phyloP scores from a whole-genome alignment of 495 filamentous ascomycete species.

The Trichoderma orchidacearum region DNA sequence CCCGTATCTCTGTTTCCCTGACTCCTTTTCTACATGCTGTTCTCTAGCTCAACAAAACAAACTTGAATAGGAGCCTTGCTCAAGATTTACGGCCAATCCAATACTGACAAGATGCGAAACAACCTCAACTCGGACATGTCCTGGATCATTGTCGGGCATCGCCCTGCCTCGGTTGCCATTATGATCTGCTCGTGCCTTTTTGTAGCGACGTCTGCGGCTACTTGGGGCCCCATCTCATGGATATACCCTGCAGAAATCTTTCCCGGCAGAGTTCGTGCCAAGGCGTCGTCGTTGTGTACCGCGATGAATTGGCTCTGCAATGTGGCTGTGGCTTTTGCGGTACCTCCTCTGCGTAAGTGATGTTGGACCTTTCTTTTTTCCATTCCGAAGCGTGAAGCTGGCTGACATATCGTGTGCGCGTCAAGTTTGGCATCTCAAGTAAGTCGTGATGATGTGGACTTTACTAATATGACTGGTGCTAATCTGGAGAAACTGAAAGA shows the following conservation, averaged over 20 bases:
- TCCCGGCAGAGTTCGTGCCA: constrained; percentile 53
- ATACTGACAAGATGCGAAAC: too few relatives aligned
- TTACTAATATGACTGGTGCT: background rate
- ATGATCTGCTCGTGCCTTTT: constrained; percentile 78
- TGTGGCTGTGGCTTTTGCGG: constrained; percentile 48
- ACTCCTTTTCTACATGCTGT: constrained; percentile 2
- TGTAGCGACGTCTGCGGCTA: constrained; percentile 60
- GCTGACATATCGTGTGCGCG: background rate
- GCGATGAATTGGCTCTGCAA: constrained; percentile 61
- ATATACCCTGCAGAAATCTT: constrained; percentile 73
- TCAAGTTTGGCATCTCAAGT: background rate
- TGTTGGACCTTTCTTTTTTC: constrained; percentile 28
- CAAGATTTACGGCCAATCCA: too few relatives aligned
- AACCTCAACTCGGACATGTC: constrained; percentile 41
- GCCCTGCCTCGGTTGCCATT: constrained; percentile 39
- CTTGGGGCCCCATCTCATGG: constrained; percentile 68
- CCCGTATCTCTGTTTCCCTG: background rate
- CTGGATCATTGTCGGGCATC: constrained; percentile 41
- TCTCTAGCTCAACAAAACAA: too few relatives aligned
- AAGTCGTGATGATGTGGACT: background rate
- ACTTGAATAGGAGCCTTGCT: too few relatives aligned
- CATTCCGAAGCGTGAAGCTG: background rate
- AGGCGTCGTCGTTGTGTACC: constrained; percentile 50
- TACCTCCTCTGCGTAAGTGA: constrained; percentile 34
- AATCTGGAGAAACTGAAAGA: constrained; percentile 5